Evolutionary conservation across 805 yeast genomes (phyloP).

Genomic region (Candida michaelii): DNA sequence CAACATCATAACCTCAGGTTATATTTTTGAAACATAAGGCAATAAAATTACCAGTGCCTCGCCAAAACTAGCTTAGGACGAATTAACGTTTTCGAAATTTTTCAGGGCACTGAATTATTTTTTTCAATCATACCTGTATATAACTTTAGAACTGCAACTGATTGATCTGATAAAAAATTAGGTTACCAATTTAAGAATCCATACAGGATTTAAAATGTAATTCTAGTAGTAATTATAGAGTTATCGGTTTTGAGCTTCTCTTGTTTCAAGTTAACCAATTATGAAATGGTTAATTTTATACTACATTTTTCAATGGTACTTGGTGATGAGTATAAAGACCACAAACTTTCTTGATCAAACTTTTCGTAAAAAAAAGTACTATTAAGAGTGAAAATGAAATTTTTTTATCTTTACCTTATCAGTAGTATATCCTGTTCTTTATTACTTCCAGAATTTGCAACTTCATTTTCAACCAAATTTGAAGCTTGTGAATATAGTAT

Average conservation of each 20-base stretch:
- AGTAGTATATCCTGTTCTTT: constrained; percentile 2
- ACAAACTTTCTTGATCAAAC: no score
- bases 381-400: constrained; percentile 4
- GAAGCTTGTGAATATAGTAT: constrained; percentile 17
- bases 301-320: not conserved
- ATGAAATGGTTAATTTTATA: not conserved
- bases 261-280: not conserved
- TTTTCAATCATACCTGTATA: not conserved
- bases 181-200: not conserved
- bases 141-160: not conserved
- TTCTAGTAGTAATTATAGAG: no score
- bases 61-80: not conserved
- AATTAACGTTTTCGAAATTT: not conserved
- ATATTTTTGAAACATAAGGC: not conserved
- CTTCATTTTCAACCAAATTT: constrained; percentile 14
- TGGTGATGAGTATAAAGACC: not conserved
- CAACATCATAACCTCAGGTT: no score
- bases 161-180: constrained; percentile 8
- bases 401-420: constrained; percentile 4
- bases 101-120: not conserved
- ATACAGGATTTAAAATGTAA: no score
- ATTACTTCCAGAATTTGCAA: constrained; percentile 11
- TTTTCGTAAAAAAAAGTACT: not conserved
- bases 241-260: constrained; percentile 7
- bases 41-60: not conserved